Conservation (phyloP, 202 grass and related monocot species). For the Schoenoplectus triqueter region DNA sequence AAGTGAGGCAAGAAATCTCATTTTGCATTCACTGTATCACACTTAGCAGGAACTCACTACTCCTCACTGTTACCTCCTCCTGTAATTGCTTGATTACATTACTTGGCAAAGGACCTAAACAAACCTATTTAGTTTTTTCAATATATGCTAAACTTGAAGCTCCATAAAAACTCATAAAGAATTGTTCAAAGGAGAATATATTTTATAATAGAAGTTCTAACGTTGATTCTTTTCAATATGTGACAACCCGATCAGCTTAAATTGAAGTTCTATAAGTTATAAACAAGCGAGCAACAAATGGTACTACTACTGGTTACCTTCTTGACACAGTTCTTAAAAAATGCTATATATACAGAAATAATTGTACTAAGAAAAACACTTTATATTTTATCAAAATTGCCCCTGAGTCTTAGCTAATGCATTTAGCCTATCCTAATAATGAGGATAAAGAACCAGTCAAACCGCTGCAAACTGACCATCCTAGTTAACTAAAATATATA, state of each 20-base stretch:
- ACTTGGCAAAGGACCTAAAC: conserved; percentile 55
- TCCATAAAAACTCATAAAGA: too few relatives aligned
- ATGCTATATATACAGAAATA: not conserved
- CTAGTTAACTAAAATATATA: too few relatives aligned
- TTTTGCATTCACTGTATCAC: conserved; percentile 72
- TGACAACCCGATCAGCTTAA: not conserved
- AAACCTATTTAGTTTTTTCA: not conserved
- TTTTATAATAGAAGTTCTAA: not conserved
- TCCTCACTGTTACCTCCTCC: conserved; percentile 64
- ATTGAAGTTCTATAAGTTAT: not conserved
- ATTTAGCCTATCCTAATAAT: not conserved
- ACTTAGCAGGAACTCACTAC: conserved; percentile 55
- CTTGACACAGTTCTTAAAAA: not conserved
- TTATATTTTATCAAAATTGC: too few relatives aligned
- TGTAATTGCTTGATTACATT: conserved; percentile 55
- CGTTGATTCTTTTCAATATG: conserved; percentile 1
- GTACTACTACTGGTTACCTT: not conserved
- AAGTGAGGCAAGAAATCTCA: conserved; percentile 57
- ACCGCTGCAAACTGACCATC: too few relatives aligned
- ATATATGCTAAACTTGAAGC: not conserved
- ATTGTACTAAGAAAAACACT: not conserved
- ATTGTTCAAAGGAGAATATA: not conserved
- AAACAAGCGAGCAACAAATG: not conserved
- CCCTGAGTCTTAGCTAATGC: not conserved
- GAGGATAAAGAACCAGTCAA: not conserved